Base-by-base conservation (phyloP, 176 grass and related monocot genomes). In the Tillandsia fasciculata region DNA sequence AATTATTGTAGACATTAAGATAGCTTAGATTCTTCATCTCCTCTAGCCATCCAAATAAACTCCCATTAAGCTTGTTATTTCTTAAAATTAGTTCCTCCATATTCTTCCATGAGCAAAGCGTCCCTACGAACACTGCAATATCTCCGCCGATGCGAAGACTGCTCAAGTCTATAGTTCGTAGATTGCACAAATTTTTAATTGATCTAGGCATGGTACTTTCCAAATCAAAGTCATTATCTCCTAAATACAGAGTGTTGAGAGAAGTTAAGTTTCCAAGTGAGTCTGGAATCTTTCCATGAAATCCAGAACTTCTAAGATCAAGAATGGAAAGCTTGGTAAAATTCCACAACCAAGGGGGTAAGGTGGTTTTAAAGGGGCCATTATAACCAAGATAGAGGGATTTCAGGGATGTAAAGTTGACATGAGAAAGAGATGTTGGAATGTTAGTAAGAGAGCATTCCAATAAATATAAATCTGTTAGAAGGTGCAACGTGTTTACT, bases 301-400 rank as follows among this genome's bases (percentile, higher is more conserved):
- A 53, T 12, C 11, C 0, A 47, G 12, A 54, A 2, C 3, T 0
- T 0, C 0, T 7, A 2, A 87, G 27, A n/a, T 59, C 1, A 0
- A 80, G 48, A 23, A 57, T 48, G 2, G 49, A 53, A 18, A 83
- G 53, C 0, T 3, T 71, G 53, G 68, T 75, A 12, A 77, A 4
- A 7, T 76, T 70, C 82, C 74, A 74, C 18, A 66, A 1, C 17
- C 71, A 84, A 51, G 9, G 48, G 67, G 52, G 79, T 48, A 51
- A 18, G 1, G 71, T n/a, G 12, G 50, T 33, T 0, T 78, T 70
- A 0, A 64, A 47, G 0, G 76, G 50, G 1, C 54, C 64, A 9
- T 83, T 87, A 2, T 0, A 29, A 15, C 50, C 9, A 2, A 87
- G 2, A 2, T 77, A 42, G 22, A 83, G 9, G 0, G 0, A 0